Conservation (phyloP, 345 rosid genomes). For the Camelina sativa region DNA sequence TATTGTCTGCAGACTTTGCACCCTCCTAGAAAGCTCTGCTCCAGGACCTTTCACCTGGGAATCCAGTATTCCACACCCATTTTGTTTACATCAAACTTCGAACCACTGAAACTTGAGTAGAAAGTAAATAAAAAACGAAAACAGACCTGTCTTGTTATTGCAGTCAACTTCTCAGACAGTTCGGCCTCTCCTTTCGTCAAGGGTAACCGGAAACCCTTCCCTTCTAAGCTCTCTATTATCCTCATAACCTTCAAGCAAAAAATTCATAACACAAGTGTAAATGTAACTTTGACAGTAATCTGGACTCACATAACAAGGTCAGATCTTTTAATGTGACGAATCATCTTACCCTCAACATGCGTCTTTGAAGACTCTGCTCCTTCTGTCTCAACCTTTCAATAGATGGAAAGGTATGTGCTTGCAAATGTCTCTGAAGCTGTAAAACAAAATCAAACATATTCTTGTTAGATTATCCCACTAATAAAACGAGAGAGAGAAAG, state of each 20-base stretch:
- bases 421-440: slow-evolving; percentile 98
- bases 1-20: slow-evolving; percentile 72
- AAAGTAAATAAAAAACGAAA: slow-evolving; percentile 20
- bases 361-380: slow-evolving; percentile 95
- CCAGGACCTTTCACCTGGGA: slow-evolving; percentile 94
- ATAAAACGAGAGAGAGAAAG: neutral
- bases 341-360: slow-evolving; percentile 76
- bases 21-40: slow-evolving; percentile 94
- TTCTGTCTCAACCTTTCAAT: slow-evolving; percentile 88
- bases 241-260: slow-evolving; percentile 71
- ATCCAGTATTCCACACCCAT: slow-evolving; percentile 9
- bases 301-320: slow-evolving; percentile 14
- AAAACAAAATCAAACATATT: slow-evolving; percentile 28
- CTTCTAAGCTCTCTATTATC: slow-evolving; percentile 87
- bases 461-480: neutral
- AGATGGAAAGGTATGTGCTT: slow-evolving; percentile 92
- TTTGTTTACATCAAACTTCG: neutral
- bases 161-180: slow-evolving; percentile 81
- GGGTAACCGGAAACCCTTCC: slow-evolving; percentile 86
- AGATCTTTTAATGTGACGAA: slow-evolving; percentile 3
- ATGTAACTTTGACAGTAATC: slow-evolving; percentile 14
- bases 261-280: slow-evolving; percentile 18
- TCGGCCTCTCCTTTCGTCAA: slow-evolving; percentile 88
- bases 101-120: slow-evolving; percentile 10
- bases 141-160: slow-evolving; percentile 76